phyloP scores from a whole-genome alignment of 331 rosid species.

The Acacia pycnantha region DNA sequence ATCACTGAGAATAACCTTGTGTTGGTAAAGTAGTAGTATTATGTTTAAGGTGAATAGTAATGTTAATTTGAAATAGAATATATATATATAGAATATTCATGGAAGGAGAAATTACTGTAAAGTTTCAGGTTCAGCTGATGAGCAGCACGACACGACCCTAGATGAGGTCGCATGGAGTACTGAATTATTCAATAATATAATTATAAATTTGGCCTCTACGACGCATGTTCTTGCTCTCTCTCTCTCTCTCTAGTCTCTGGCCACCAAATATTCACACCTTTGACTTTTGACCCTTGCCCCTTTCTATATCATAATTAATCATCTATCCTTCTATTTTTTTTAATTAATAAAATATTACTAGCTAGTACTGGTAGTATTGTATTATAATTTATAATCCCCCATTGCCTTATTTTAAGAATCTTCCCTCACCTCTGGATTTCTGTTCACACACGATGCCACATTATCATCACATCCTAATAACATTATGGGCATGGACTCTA shows the following conservation, averaged over 20 bases:
- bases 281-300: neutral
- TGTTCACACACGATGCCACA: neutral
- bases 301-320: neutral
- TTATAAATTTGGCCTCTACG: neutral
- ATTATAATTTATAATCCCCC: neutral
- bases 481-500: neutral
- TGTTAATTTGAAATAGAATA: too few species aligned
- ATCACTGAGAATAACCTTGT: too few species aligned
- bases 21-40: too few species aligned
- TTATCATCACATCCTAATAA: too few species aligned
- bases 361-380: too few species aligned
- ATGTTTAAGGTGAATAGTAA: too few species aligned
- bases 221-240: neutral
- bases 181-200: neutral
- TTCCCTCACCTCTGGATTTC: neutral
- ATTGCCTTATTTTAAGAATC: neutral
- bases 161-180: neutral
- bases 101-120: neutral
- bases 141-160: neutral
- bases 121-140: too few species aligned
- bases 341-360: neutral
- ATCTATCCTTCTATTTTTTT: neutral
- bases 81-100: neutral
- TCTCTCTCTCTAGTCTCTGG: neutral
- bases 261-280: neutral